Conservation (phyloP, 2,329 filamentous ascomycete species). For the Phialophora expanda region DNA sequence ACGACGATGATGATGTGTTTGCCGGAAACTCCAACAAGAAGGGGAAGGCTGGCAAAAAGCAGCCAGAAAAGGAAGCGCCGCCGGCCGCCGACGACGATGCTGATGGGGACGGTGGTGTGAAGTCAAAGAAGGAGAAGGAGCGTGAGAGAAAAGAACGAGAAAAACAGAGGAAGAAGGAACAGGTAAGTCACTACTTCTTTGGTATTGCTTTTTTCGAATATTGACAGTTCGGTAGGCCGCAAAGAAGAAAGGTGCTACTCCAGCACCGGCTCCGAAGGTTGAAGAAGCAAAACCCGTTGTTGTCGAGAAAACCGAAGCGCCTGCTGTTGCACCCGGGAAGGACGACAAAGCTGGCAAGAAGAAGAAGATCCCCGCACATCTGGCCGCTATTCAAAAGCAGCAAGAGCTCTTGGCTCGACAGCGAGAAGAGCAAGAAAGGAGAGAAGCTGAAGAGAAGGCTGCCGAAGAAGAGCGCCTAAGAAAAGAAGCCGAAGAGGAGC, state of each 20-base stretch:
- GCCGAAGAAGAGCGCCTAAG: constrained; percentile 48
- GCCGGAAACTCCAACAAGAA: constrained; percentile 72
- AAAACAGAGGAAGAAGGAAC: constrained; percentile 98
- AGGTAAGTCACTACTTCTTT: constrained; percentile 62
- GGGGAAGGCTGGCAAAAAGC: constrained; percentile 61
- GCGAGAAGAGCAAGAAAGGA: constrained; percentile 53
- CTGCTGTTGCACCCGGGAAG: constrained; percentile 64
- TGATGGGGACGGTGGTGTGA: constrained; percentile 66
- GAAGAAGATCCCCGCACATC: constrained; percentile 77
- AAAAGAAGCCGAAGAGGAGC: constrained; percentile 53
- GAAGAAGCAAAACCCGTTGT: constrained; percentile 61
- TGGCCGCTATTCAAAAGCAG: constrained; percentile 57
- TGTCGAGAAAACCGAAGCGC: constrained; percentile 54
- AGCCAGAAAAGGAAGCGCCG: constrained; percentile 51
- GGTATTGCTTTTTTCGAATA: not conserved
- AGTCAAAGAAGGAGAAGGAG: constrained; percentile 99
- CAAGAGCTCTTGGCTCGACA: constrained; percentile 53
- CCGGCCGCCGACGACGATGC: constrained; percentile 56
- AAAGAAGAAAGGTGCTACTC: constrained; percentile 73
- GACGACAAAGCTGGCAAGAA: constrained; percentile 86
- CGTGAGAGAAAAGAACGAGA: constrained; percentile 97
- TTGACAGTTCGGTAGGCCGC: constrained; percentile 63
- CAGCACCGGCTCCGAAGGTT: constrained; percentile 60
- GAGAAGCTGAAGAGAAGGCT: constrained; percentile 49
- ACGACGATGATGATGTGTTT: constrained; percentile 87